phyloP scores from a whole-genome alignment of 2,329 filamentous ascomycete species.

The Xylariales sp. region DNA sequence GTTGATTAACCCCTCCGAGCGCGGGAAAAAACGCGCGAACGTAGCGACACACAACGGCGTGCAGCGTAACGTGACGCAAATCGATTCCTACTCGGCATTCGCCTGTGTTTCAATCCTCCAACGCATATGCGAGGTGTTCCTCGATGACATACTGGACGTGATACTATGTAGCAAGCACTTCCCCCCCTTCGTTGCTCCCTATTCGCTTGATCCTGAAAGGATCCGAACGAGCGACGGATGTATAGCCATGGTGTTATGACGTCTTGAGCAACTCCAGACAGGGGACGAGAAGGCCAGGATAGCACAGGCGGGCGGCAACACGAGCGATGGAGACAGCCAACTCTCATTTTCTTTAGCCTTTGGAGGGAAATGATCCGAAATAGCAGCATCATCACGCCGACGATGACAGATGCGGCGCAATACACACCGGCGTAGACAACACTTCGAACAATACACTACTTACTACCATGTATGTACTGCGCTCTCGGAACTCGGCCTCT shows the following conservation, averaged over 20 bases:
- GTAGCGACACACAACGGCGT: neutral
- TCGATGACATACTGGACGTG: conserved; percentile 6
- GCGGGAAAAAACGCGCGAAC: conserved; percentile 2
- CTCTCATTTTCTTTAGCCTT: too few relatives aligned
- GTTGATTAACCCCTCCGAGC: conserved; percentile 6
- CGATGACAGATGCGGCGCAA: too few relatives aligned
- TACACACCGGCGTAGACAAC: neutral
- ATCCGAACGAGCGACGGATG: neutral
- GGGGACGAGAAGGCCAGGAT: too few relatives aligned
- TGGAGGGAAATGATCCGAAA: too few relatives aligned
- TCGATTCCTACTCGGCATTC: conserved; percentile 34
- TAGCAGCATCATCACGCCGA: too few relatives aligned
- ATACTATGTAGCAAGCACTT: too few relatives aligned
- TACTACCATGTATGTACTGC: too few relatives aligned
- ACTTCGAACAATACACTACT: too few relatives aligned
- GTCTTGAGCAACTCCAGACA: neutral
- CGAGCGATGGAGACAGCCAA: too few relatives aligned
- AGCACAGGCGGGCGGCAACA: too few relatives aligned
- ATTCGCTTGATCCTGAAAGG: neutral
- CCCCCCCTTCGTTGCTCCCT: neutral
- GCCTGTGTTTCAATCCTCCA: conserved; percentile 37
- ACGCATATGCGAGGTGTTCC: conserved; percentile 16
- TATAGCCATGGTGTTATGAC: conserved; percentile 1
- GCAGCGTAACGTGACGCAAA: conserved; percentile 24
- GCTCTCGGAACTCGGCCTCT: neutral